Evolutionary conservation across 1,139 yeast genomes (phyloP).

Genomic region (Hansenula sp.): DNA sequence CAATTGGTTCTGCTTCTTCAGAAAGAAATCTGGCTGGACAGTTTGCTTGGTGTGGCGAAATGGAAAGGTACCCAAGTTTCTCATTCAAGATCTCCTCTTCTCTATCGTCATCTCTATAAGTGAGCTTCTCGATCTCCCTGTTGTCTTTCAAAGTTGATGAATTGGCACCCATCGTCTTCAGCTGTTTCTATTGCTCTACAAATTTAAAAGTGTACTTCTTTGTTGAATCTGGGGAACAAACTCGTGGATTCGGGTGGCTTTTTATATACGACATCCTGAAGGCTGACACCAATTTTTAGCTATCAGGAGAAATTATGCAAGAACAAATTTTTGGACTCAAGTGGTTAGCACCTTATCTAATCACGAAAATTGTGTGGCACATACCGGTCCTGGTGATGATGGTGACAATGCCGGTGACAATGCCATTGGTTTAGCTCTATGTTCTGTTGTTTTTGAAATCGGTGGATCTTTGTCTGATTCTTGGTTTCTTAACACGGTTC

Average conservation of each 20-base stretch:
- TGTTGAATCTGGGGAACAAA: no score
- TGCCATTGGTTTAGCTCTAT: not conserved
- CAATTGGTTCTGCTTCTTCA: constrained; percentile 29
- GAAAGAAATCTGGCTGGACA: not conserved
- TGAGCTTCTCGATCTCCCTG: constrained; percentile 7
- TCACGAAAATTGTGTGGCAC: not conserved
- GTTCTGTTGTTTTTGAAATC: constrained; percentile 20
- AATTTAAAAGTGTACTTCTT: no score
- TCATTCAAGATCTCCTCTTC: constrained; percentile 1
- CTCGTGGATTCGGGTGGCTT: not conserved
- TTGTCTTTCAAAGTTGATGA: constrained; percentile 8
- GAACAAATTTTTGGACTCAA: not conserved
- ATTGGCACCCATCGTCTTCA: constrained; percentile 5
- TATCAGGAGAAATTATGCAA: not conserved
- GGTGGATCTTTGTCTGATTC: constrained; percentile 30
- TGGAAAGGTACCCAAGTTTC: not conserved
- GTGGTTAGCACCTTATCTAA: constrained; percentile 1
- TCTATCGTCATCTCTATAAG: constrained; percentile 3
- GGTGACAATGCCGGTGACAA: not conserved
- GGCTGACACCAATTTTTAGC: not conserved
- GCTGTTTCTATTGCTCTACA: no score
- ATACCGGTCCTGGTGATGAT: not conserved
- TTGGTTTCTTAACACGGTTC: constrained; percentile 53
- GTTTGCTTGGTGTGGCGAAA: not conserved
- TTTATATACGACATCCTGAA: not conserved